A percentile compares a stretch with the other conserved stretches of the same genome.
Conservation (phyloP, 2,329 filamentous ascomycete species). For the Fusarium sp. region DNA sequence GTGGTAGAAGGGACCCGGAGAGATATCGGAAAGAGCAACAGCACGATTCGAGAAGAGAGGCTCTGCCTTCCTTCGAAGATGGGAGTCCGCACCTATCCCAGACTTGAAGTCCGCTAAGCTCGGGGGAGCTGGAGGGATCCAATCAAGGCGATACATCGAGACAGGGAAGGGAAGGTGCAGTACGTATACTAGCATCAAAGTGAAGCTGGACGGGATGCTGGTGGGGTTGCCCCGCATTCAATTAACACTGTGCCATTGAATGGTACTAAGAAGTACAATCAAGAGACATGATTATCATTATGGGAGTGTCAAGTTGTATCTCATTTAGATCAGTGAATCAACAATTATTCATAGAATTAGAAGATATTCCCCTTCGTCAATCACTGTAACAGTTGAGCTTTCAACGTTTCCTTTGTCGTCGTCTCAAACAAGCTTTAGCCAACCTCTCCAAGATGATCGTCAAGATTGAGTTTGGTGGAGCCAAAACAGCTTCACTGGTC, state of each 20-base stretch:
- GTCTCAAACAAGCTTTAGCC: conserved; percentile 4
- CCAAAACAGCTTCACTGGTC: conserved; percentile 17
- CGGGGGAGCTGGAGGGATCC: not conserved
- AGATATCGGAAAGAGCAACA: conserved; percentile 26
- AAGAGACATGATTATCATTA: not conserved
- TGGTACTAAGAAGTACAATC: conserved; percentile 13
- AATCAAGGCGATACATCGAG: conserved; percentile 1
- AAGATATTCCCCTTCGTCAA: not conserved
- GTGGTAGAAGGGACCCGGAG: conserved; percentile 23
- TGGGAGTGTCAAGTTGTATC: not conserved
- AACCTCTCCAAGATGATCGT: conserved; percentile 33
- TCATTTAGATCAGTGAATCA: not conserved
- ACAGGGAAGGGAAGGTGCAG: conserved; percentile 1
- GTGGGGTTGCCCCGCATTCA: conserved; percentile 18
- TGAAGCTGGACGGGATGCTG: conserved; percentile 20
- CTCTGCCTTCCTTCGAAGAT: conserved; percentile 4
- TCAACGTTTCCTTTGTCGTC: not conserved
- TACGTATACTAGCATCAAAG: conserved; percentile 6
- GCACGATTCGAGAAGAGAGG: conserved; percentile 16
- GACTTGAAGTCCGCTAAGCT: conserved; percentile 4
- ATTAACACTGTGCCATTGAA: conserved; percentile 26
- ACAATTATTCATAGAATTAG: not conserved
- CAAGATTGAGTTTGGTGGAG: conserved; percentile 48
- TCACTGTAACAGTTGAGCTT: not conserved
- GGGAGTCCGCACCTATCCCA: conserved; percentile 31